Evolutionary conservation across 306 rosid species (phyloP).

Genomic region (Cucurbita ficifolia): DNA sequence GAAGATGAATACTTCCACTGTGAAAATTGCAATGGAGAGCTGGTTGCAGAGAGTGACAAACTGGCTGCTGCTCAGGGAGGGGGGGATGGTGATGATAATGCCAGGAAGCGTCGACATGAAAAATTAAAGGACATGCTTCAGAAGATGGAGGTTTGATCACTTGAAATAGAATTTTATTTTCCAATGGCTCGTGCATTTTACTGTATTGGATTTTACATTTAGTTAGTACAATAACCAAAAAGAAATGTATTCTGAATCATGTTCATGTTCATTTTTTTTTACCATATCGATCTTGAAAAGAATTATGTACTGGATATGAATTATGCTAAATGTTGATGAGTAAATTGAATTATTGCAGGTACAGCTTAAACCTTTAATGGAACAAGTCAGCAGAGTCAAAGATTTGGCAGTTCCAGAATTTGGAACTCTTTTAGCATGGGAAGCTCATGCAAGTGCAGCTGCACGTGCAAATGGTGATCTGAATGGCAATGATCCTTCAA

Average conservation of each 20-base stretch:
- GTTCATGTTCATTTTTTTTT: not conserved
- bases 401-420: slow-evolving; percentile 88
- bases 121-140: slow-evolving; percentile 80
- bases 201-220: not conserved
- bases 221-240: not conserved
- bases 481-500: slow-evolving; percentile 49
- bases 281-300: not conserved
- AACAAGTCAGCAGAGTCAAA: slow-evolving; percentile 71
- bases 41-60: slow-evolving; percentile 89
- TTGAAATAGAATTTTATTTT: not conserved
- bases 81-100: slow-evolving; percentile 86
- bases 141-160: slow-evolving; percentile 54
- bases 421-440: slow-evolving; percentile 95
- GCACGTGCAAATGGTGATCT: slow-evolving; percentile 69
- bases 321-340: not conserved
- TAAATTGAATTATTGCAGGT: slow-evolving; percentile 32
- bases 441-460: slow-evolving; percentile 76
- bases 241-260: not conserved
- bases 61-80: slow-evolving; percentile 68
- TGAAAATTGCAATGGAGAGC: slow-evolving; percentile 73
- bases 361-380: slow-evolving; percentile 82
- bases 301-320: not conserved
- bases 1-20: slow-evolving; percentile 86
- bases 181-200: not conserved
- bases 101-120: slow-evolving; percentile 68